These are phyloP conservation scores for Carpinus fangiana DNA, from an alignment of 306 rosid species.

Conservation along the genomic window DNA sequence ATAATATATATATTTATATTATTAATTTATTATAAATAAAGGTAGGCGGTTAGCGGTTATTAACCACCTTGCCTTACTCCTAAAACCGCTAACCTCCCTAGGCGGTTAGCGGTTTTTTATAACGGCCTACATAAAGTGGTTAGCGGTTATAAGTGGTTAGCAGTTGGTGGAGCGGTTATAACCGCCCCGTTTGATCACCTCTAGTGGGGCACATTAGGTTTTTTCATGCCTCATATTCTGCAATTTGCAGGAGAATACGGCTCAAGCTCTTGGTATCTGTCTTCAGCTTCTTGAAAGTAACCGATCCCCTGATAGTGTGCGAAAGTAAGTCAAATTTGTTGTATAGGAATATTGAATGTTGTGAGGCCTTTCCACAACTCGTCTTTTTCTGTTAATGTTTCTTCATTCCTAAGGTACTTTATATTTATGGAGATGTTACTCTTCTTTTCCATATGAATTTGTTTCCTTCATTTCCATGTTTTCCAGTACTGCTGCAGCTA, in stretches of 20 bases:
- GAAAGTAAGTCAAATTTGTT: slow-evolving; percentile 53
- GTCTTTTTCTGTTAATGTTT: slow-evolving; percentile 15
- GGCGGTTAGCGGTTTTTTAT: no score
- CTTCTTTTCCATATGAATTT: slow-evolving; percentile 21
- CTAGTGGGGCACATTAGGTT: neutral
- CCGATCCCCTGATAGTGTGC: slow-evolving; percentile 92
- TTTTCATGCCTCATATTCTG: slow-evolving; percentile 10
- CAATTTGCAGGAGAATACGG: slow-evolving; percentile 71
- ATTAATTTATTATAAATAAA: no score
- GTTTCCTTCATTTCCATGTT: slow-evolving; percentile 39
- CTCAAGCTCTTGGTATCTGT: slow-evolving; percentile 93
- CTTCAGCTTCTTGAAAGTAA: slow-evolving; percentile 85
- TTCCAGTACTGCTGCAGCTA: slow-evolving; percentile 97
- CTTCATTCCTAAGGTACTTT: slow-evolving; percentile 9
- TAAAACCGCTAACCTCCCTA: no score
- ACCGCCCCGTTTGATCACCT: no score
- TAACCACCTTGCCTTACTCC: no score
- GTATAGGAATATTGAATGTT: slow-evolving; percentile 14
- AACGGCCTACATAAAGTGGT: no score
- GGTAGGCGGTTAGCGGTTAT: no score
- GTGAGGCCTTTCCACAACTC: slow-evolving; percentile 2
- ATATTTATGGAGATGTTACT: slow-evolving; percentile 12
- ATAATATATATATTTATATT: no score
- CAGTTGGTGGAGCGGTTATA: no score
- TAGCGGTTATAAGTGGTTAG: no score